Percentiles rank a stretch among this genome's conserved stretches.
Evolutionary conservation across 768 basidiomycete genomes (phyloP).

Genomic region (Amanita rubescens): DNA sequence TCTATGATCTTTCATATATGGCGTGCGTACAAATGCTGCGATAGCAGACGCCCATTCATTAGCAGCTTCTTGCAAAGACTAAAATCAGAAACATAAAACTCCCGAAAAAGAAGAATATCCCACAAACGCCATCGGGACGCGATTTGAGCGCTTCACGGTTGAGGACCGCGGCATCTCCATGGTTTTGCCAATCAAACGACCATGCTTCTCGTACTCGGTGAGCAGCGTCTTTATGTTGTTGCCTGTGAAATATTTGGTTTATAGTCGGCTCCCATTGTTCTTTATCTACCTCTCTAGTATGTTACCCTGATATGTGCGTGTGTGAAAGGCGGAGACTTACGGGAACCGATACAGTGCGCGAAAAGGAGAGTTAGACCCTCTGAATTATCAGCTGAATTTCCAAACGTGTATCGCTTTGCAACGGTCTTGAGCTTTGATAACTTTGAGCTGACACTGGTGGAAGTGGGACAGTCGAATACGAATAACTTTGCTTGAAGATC

Average conservation of each 20-base stretch:
- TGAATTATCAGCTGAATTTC: slow-evolving; percentile 17
- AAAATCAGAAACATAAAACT: not conserved
- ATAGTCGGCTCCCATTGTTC: slow-evolving; percentile 50
- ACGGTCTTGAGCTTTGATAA: slow-evolving; percentile 29
- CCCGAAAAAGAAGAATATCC: slow-evolving; percentile 22
- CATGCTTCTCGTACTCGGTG: slow-evolving; percentile 31
- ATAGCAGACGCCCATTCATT: slow-evolving; percentile 13
- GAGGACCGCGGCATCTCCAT: slow-evolving; percentile 37
- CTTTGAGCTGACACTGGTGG: not conserved
- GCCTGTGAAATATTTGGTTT: slow-evolving; percentile 26
- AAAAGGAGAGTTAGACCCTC: slow-evolving; percentile 38
- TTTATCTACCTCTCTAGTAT: slow-evolving; percentile 33
- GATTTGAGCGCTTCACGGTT: slow-evolving; percentile 27
- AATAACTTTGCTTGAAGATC: slow-evolving; percentile 1
- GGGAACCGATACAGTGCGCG: slow-evolving; percentile 40
- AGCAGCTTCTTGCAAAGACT: slow-evolving; percentile 4
- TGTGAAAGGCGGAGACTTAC: slow-evolving; percentile 22
- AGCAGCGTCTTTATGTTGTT: slow-evolving; percentile 12
- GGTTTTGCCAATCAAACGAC: slow-evolving; percentile 35
- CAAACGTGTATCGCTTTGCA: slow-evolving; percentile 35
- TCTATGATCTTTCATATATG: slow-evolving; percentile 11
- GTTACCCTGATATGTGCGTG: not conserved
- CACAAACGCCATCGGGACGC: slow-evolving; percentile 29
- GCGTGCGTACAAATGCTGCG: slow-evolving; percentile 11
- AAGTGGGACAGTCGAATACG: slow-evolving; percentile 4